Conservation (phyloP, 169 alveolate genomes). For the Cystoisospora suis region DNA sequence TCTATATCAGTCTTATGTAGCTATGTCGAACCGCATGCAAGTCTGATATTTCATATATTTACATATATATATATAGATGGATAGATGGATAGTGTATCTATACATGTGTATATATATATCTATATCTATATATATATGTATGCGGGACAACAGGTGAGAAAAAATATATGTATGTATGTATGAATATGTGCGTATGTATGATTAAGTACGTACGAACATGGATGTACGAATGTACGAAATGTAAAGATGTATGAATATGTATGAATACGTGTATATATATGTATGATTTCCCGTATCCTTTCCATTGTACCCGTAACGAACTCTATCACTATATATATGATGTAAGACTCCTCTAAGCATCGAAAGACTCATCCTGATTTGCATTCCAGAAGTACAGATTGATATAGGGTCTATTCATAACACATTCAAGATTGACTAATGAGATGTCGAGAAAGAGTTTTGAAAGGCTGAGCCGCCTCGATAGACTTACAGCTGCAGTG, state of each 20-base stretch:
- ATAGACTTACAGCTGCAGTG: constrained; percentile 77
- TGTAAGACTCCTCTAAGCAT: no score
- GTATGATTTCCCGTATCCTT: no score
- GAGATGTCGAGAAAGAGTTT: not conserved
- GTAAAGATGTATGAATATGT: not conserved
- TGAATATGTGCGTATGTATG: not conserved
- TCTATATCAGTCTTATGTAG: no score
- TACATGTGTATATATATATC: not conserved
- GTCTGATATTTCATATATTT: no score
- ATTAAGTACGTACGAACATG: not conserved
- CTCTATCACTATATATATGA: no score
- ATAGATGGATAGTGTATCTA: not conserved
- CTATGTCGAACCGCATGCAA: no score
- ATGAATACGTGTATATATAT: not conserved
- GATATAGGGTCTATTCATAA: no score
- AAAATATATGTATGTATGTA: not conserved
- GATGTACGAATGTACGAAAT: not conserved
- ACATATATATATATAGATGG: not conserved
- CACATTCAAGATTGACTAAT: no score
- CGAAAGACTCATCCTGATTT: no score
- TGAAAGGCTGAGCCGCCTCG: not conserved
- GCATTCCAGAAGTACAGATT: no score
- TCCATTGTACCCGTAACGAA: no score
- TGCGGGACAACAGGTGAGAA: not conserved
- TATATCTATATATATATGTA: not conserved